Evolutionary conservation across 2,329 filamentous ascomycete genomes (phyloP).

Genomic region (Karstenula rhodostoma): DNA sequence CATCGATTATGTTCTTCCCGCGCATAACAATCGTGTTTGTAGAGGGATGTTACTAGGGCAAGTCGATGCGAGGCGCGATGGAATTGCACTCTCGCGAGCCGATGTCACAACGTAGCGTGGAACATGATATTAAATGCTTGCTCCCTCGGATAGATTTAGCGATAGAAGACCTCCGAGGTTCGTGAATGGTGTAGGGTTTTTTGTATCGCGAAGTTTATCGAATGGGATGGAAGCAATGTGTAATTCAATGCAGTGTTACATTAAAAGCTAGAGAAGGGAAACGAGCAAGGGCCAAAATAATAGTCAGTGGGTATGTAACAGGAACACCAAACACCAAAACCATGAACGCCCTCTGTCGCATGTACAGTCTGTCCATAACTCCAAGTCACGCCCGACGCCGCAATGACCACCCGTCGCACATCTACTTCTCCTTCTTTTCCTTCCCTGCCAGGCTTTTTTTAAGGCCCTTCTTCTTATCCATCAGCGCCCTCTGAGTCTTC

Average conservation of each 20-base stretch:
- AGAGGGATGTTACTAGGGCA: neutral
- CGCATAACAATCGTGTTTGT: neutral
- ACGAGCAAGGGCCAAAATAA: neutral
- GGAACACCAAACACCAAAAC: neutral
- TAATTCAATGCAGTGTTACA: no score
- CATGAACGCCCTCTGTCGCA: neutral
- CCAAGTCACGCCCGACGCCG: neutral
- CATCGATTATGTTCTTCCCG: no score
- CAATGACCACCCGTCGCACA: neutral
- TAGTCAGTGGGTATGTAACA: neutral
- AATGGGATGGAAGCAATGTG: neutral
- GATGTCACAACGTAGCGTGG: constrained; percentile 13
- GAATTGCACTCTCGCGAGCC: neutral
- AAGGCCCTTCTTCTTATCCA: neutral
- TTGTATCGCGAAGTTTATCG: no score
- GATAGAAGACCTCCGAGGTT: neutral
- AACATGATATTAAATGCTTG: neutral
- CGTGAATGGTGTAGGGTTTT: constrained; percentile 1
- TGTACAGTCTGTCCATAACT: neutral
- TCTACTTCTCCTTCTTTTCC: neutral
- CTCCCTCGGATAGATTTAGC: neutral
- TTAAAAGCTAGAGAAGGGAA: no score
- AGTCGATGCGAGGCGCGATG: constrained; percentile 4
- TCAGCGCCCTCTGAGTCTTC: neutral
- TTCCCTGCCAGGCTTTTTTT: neutral